Base-by-base conservation (phyloP, 495 filamentous ascomycete genomes). In the Neurospora terricola region DNA sequence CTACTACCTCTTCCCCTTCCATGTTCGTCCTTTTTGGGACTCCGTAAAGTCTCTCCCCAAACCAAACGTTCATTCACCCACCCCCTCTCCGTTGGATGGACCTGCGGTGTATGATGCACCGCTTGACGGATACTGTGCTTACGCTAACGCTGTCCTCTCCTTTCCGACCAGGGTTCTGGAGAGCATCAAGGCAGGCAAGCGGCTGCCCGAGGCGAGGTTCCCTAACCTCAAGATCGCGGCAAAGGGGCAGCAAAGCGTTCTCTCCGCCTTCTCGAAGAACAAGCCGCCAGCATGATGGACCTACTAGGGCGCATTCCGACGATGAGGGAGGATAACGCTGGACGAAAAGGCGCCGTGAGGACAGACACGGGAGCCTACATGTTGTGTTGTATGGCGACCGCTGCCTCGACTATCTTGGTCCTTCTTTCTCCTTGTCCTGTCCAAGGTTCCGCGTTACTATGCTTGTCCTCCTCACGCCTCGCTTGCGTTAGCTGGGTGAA, bases 151-250 rank as follows among this genome's bases (percentile, higher is more conserved):
- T 66, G 12, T 23, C 34, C 10, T 45, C 39, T 30, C 66, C 73
- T 36, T 70, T 62, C 30, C 27, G 10, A 71, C 72, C 69, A 92
- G 90, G 91, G 89, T 89, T 4, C 79, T 95, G 39, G 92, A 97
- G 78, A 93, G 93, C 81, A 85, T 98, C 70, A 91, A 90, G 73
- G 89, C 86, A 0, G 91, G 90, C 11, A 93, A 88, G 80, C 84
- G 93, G 62, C 83, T 96, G 48, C 84, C 93, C 6, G 95, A 98
- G 80, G 84, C 88, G 4, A 82, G 86, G 74, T 98, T 95, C 80
- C 84, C 84, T 40, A 83, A 83, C 70, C 74, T 92, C 76, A 87
- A 87, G 76, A 76, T 92, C 66, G 89, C 88, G 62, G 75, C 85
- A 5, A 85, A 84, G 75, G 84, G 88, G 14, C 91, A 93, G 80